Evolutionary conservation across 805 yeast species (phyloP), one percentile per base, ranked within the genome.

Genomic region (Ogataea philodendri): DNA sequence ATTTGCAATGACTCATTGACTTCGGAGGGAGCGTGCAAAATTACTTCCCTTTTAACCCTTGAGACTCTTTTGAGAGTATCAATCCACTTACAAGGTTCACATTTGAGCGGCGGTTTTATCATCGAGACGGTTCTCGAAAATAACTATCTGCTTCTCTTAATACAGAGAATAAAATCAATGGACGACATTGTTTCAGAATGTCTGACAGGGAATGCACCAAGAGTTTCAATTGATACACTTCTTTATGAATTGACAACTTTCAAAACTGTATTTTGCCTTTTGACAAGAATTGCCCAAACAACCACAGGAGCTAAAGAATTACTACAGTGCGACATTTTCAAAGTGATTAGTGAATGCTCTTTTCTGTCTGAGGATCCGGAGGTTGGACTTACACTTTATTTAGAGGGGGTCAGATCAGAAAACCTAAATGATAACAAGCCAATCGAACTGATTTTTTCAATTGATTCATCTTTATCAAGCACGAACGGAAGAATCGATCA

Each of bases 1-100:
- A 69, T 87, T 20, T 81, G 86, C 52, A 78, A 76, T 41, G 97
- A 93, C 62, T 80, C 93, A 0, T 73, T 86, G 10, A 69, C 77
- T 35, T 87, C 89, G 3, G 93, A 84, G 48, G 93, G 90, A 1
- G 65, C 82, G 1, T 72, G 82, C 6, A 72, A 93, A 46, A 72
- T 88, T 8, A 78, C 90, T 0, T 80, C 95, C 2, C 65, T 89
- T 9, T 55, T 87, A n/a, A 63, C 89, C 9, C 58, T 93, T 44
- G 95, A 87, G 48, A 51, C 47, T 5, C 32, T 63, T 6, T 40
- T 60, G 22, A 61, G 60, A 23, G 44, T 53, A 2, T 33, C 56
- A 9, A 69, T 82, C 1, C 59, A 81, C 32, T 69, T 78, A 17
- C 78, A 76, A 39, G 56, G 78, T 23, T 72, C 81, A 2, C 68